phyloP scores from a whole-genome alignment of 768 basidiomycete species.

The Phlegmacium glaucopus region DNA sequence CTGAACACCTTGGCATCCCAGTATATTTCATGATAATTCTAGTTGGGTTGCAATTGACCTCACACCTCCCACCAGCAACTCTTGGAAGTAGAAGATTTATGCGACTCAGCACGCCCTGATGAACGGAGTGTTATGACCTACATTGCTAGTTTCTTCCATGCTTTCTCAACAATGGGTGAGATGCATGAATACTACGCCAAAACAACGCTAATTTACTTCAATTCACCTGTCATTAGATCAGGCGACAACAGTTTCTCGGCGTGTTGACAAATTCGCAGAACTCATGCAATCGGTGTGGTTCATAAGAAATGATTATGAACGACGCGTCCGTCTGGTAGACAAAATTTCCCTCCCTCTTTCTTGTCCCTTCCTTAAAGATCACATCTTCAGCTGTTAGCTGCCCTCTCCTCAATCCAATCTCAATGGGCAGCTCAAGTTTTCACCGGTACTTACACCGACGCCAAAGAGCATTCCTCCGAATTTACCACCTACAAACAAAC shows the following conservation, averaged over 20 bases:
- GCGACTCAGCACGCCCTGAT: slow-evolving; percentile 83
- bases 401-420: slow-evolving; percentile 62
- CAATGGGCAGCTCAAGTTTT: slow-evolving; percentile 69
- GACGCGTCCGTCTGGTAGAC: slow-evolving; percentile 66
- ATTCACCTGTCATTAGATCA: slow-evolving; percentile 59
- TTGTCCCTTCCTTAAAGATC: slow-evolving; percentile 4
- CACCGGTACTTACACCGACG: slow-evolving; percentile 75
- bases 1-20: slow-evolving; percentile 86
- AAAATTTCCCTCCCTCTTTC: slow-evolving; percentile 14
- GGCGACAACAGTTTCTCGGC: slow-evolving; percentile 87
- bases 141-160: slow-evolving; percentile 96
- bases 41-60: background rate
- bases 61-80: slow-evolving; percentile 59
- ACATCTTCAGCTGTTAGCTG: slow-evolving; percentile 52
- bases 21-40: slow-evolving; percentile 41
- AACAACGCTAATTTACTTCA: background rate
- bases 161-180: slow-evolving; percentile 95
- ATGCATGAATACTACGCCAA: background rate
- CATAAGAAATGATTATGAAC: slow-evolving; percentile 88
- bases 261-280: slow-evolving; percentile 95
- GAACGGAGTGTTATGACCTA: slow-evolving; percentile 99
- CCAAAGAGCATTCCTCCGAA: slow-evolving; percentile 67
- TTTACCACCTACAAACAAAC: slow-evolving; percentile 84
- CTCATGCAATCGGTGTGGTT: slow-evolving; percentile 92
- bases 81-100: slow-evolving; percentile 94